Conservation (phyloP, 257 asterid genomes). For the Nicotiana attenuata region DNA sequence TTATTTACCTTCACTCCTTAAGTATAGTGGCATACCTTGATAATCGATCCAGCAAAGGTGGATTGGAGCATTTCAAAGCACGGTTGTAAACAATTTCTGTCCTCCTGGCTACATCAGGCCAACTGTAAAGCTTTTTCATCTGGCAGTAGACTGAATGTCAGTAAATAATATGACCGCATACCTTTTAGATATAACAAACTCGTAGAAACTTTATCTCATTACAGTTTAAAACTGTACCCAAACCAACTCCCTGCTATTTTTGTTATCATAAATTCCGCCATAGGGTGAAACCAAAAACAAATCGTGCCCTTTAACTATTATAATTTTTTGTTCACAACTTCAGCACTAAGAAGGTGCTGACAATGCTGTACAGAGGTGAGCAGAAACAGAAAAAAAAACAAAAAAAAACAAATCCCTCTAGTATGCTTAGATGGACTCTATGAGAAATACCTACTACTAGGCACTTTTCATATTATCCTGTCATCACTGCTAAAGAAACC, state of each 20-base stretch:
- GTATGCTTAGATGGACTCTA: too few species aligned
- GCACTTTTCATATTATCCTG: too few species aligned
- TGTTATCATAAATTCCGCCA: not conserved
- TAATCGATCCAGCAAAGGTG: conserved; percentile 63
- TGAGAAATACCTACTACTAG: too few species aligned
- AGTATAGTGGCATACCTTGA: conserved; percentile 47
- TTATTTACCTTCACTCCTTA: not conserved
- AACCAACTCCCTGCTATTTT: not conserved
- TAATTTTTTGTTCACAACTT: too few species aligned
- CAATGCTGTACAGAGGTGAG: too few species aligned
- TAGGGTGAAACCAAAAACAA: not conserved
- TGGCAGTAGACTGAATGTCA: conserved; percentile 23
- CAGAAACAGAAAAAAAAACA: too few species aligned
- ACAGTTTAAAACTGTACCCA: not conserved
- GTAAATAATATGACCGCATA: not conserved
- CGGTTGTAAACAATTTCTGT: conserved; percentile 84
- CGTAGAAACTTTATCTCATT: not conserved
- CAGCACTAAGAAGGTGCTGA: too few species aligned
- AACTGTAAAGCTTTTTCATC: conserved; percentile 89
- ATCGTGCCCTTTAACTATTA: not conserved
- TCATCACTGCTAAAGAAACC: too few species aligned
- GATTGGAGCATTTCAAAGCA: conserved; percentile 71
- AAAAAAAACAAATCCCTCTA: too few species aligned
- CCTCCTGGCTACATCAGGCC: conserved; percentile 95
- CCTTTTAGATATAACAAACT: not conserved